phyloP scores from a whole-genome alignment of 345 rosid genomes.

The Cardiospermum halicacabum region DNA sequence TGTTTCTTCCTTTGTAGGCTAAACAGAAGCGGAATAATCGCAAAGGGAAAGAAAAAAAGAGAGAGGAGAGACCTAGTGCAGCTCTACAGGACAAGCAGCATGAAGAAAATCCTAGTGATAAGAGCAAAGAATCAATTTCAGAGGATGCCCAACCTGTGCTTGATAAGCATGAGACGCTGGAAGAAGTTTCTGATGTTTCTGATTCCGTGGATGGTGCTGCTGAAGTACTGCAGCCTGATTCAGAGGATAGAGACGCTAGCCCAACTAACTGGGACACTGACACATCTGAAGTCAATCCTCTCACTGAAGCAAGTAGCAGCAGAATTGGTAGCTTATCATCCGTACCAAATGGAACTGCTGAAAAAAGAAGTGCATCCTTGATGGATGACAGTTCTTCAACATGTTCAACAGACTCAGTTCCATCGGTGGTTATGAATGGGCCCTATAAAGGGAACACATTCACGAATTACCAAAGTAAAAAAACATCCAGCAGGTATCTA shows the following conservation, averaged over 20 bases:
- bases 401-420: slow-evolving; percentile 77
- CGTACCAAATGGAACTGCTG: slow-evolving; percentile 55
- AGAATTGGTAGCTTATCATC: slow-evolving; percentile 48
- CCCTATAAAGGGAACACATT: slow-evolving; percentile 45
- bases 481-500: slow-evolving; percentile 49
- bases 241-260: slow-evolving; percentile 77
- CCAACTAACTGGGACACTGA: slow-evolving; percentile 83
- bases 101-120: slow-evolving; percentile 34
- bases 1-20: slow-evolving; percentile 35
- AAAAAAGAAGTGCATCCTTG: slow-evolving; percentile 47
- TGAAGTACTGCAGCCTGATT: slow-evolving; percentile 70
- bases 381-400: slow-evolving; percentile 96
- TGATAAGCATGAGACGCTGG: slow-evolving; percentile 62
- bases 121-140: slow-evolving; percentile 37
- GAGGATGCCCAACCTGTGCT: slow-evolving; percentile 41
- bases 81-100: slow-evolving; percentile 37
- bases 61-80: slow-evolving; percentile 48
- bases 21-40: slow-evolving; percentile 88
- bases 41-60: slow-evolving; percentile 74
- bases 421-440: slow-evolving; percentile 55
- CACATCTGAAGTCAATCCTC: slow-evolving; percentile 63
- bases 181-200: slow-evolving; percentile 73
- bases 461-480: slow-evolving; percentile 41
- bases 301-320: slow-evolving; percentile 51
- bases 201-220: slow-evolving; percentile 66